Evolutionary conservation across 805 yeast genomes (phyloP).

Genomic region (Candida suzukii): DNA sequence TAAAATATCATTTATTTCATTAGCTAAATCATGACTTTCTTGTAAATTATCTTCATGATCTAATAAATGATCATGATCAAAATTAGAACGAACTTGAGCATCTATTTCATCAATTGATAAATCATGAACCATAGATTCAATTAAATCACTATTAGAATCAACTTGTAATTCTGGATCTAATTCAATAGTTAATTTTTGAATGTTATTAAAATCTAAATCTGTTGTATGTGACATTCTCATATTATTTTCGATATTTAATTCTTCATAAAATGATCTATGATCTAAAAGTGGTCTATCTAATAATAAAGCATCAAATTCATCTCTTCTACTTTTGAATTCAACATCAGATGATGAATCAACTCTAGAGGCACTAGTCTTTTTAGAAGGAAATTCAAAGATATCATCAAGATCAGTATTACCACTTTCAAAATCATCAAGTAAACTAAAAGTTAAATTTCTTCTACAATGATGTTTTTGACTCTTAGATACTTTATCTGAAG

Average conservation of each 20-base stretch:
- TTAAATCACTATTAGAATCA: conserved; percentile 1
- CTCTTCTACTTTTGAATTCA: neutral
- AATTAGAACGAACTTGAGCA: conserved; percentile 23
- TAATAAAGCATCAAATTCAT: neutral
- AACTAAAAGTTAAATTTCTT: conserved; percentile 4
- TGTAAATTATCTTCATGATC: conserved; percentile 1
- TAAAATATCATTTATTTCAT: conserved; percentile 13
- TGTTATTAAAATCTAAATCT: conserved; percentile 18
- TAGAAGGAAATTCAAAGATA: conserved; percentile 9
- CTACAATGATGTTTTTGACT: neutral
- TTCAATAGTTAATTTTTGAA: conserved; percentile 14
- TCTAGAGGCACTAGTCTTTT: neutral
- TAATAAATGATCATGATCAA: conserved; percentile 3
- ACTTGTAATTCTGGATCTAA: conserved; percentile 2
- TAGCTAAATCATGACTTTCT: conserved; percentile 8
- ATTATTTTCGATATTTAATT: neutral
- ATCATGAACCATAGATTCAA: conserved; percentile 7
- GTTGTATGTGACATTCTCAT: conserved; percentile 5
- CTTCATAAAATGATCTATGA: neutral
- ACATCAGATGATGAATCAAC: no score
- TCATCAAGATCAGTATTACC: conserved; percentile 18
- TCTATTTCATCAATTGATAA: conserved; percentile 30
- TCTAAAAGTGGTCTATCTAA: neutral
- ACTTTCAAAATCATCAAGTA: conserved; percentile 23
- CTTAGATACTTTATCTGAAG: conserved; percentile 1